Evolutionary conservation across 2,329 filamentous ascomycete genomes (phyloP).

Genomic region (Pseudopyrenochaeta lycopersici): DNA sequence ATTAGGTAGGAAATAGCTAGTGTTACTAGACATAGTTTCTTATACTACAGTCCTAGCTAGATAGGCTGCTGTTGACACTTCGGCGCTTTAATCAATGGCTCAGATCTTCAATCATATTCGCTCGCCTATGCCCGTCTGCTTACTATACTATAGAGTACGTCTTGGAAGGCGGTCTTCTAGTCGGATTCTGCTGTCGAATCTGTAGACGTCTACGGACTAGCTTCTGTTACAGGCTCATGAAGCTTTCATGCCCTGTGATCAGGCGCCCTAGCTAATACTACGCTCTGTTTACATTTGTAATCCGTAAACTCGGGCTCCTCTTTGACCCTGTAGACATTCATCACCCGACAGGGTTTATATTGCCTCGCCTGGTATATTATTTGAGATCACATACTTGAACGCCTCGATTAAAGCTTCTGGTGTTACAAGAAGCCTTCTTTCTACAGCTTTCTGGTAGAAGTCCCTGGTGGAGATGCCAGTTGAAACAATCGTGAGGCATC

Average conservation of each 20-base stretch:
- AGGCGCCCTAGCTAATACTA: background rate
- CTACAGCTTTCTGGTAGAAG: background rate
- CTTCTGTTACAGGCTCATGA: background rate
- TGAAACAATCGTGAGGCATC: background rate
- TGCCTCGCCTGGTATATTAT: background rate
- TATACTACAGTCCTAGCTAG: no score
- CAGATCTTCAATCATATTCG: no score
- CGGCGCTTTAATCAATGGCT: no score
- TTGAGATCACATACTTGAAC: background rate
- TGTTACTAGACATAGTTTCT: no score
- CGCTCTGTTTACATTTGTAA: background rate
- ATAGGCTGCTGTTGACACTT: no score
- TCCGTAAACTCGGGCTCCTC: background rate
- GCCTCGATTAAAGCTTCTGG: background rate
- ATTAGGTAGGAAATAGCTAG: no score
- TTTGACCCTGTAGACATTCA: background rate
- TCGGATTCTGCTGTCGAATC: no score
- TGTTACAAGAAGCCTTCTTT: background rate
- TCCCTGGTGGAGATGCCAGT: background rate
- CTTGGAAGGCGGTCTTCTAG: no score
- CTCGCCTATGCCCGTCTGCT: no score
- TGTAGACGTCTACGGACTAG: no score
- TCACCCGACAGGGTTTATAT: background rate
- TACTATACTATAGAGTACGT: no score
- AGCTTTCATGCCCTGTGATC: background rate